Evolutionary conservation across 129 eudicot species (phyloP), one percentile per base, ranked within the genome.

Genomic region (Kitagawia praeruptora): DNA sequence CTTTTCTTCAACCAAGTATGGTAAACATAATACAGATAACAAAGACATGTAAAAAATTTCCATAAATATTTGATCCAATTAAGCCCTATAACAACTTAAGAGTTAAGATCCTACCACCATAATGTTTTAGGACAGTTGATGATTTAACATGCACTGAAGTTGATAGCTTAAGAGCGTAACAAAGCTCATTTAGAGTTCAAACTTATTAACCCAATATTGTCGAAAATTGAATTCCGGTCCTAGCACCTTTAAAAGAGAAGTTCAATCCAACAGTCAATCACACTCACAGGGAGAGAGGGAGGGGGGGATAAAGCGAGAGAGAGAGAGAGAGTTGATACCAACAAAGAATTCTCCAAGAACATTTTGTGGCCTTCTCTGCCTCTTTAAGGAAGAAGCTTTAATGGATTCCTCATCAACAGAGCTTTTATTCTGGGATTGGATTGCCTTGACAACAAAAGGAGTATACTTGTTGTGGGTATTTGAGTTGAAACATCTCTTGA

Each of bases 311-410:
- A 13, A 44, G 47, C 9, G 47, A 44, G 44, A 49, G 31, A 76
- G n/a, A 76, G 41, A 21, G 5, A 19, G 31, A 15, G 28, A 77
- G 72, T 40, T 74, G 2, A 46, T 46, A 89, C 93, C 90, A 69
- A 89, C 93, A 78, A 86, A 89, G 81, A 89, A 89, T 8, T 87
- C 88, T 69, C 93, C 90, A 28, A 47, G 77, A 28, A 87, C 87
- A 80, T 89, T 89, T 79, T 85, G 86, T 5, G 89, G 84, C 7
- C 93, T 87, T 74, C 88, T 84, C 70, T 78, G 67, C 82, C 81
- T 89, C 81, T 64, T 72, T 6, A 23, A 58, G 49, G 77, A 80
- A 54, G 51, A 15, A 54, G 47, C 23, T 18, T 25, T 51, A 0
- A 6, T 46, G 51, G 61, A 42, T 31, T 13, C 34, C 47, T 73